Conservation (phyloP, 1,284 basidiomycete species). For the Boletellus dicymbophilus region DNA sequence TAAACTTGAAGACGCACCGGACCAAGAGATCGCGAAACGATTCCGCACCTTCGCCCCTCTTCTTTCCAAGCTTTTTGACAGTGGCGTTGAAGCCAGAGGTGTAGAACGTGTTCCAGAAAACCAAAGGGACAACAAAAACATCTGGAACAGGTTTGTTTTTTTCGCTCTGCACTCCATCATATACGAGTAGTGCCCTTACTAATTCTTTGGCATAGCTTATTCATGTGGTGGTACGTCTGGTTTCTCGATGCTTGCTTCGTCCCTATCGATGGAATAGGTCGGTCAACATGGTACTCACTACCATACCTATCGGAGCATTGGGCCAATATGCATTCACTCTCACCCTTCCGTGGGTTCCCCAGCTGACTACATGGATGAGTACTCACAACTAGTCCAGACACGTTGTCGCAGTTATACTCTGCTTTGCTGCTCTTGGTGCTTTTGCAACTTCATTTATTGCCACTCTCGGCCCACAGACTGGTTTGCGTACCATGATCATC, state of each 20-base stretch:
- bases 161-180: no score
- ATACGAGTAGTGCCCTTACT: slow-evolving; percentile 18
- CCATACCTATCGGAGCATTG: slow-evolving; percentile 60
- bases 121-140: slow-evolving; percentile 45
- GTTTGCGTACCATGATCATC: slow-evolving; percentile 64
- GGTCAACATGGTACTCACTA: slow-evolving; percentile 50
- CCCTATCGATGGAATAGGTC: slow-evolving; percentile 35
- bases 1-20: slow-evolving; percentile 33
- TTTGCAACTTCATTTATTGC: slow-evolving; percentile 51
- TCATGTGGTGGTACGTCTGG: slow-evolving; percentile 50
- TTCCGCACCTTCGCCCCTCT: slow-evolving; percentile 40
- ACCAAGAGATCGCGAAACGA: slow-evolving; percentile 35
- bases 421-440: slow-evolving; percentile 45
- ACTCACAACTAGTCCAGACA: slow-evolving; percentile 33
- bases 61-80: slow-evolving; percentile 41
- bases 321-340: slow-evolving; percentile 54
- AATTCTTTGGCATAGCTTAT: slow-evolving; percentile 35
- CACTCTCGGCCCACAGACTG: slow-evolving; percentile 61
- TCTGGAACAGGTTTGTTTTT: slow-evolving; percentile 48
- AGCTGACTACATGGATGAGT: not conserved
- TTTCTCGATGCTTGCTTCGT: not conserved
- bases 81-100: slow-evolving; percentile 51
- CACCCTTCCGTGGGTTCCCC: slow-evolving; percentile 44
- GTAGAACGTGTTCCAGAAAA: slow-evolving; percentile 53
- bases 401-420: slow-evolving; percentile 43